Evolutionary conservation across 129 eudicot genomes (phyloP).

Genomic region (Tagetes erecta): DNA sequence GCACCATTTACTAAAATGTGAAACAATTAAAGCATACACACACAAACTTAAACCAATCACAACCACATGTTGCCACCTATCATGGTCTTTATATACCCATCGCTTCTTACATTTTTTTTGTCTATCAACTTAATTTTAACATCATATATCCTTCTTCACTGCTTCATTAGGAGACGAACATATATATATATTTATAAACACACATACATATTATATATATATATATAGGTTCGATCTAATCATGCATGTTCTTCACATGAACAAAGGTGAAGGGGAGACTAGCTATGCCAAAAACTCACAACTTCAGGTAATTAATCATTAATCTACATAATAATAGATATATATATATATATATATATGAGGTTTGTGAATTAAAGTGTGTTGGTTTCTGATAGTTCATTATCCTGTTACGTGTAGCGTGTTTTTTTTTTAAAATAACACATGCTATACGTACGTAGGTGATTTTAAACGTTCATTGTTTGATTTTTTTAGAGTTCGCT

Average conservation of each 20-base stretch:
- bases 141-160: background rate
- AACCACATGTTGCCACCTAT: background rate
- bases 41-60: background rate
- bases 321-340: too few relatives aligned
- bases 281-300: slow-evolving; percentile 64
- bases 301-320: slow-evolving; percentile 35
- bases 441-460: too few relatives aligned
- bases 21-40: background rate
- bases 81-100: background rate
- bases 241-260: slow-evolving; percentile 65
- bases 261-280: slow-evolving; percentile 57
- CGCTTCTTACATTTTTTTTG: background rate
- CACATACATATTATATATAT: background rate
- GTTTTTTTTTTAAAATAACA: too few relatives aligned
- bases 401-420: too few relatives aligned
- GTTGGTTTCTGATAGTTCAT: too few relatives aligned
- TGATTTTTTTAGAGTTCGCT: too few relatives aligned
- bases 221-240: background rate
- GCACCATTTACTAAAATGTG: background rate
- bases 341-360: too few relatives aligned
- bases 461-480: too few relatives aligned
- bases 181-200: background rate
- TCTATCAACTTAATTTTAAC: background rate
- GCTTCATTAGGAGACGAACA: background rate
- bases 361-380: too few relatives aligned